Conservation (phyloP, 345 rosid species). For the Trapa incisa region DNA sequence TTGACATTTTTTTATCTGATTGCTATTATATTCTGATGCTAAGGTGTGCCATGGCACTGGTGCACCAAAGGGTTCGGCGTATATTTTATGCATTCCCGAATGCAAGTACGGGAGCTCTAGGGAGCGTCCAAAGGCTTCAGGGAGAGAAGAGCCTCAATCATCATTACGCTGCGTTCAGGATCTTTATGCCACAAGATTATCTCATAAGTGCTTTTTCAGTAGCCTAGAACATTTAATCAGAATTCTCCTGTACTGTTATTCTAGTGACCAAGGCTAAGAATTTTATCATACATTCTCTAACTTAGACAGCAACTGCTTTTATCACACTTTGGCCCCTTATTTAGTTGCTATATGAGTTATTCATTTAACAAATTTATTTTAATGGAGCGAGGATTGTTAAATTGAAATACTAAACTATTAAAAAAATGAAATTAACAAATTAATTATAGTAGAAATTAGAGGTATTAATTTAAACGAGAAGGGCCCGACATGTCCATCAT, state of each 20-base stretch:
- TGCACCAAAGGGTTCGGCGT: constrained; percentile 71
- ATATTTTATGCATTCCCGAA: constrained; percentile 69
- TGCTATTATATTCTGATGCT: constrained; percentile 2
- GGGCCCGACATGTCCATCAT: too few species aligned
- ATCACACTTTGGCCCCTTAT: too few species aligned
- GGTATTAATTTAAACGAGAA: too few species aligned
- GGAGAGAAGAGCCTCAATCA: constrained; percentile 90
- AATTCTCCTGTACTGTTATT: background rate
- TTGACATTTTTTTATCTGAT: constrained; percentile 1
- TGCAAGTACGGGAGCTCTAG: constrained; percentile 50
- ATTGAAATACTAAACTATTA: too few species aligned
- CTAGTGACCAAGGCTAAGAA: too few species aligned
- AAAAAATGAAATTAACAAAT: too few species aligned
- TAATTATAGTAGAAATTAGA: too few species aligned
- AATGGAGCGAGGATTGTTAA: too few species aligned
- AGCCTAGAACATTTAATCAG: background rate
- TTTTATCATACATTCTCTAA: too few species aligned
- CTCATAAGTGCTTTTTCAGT: background rate
- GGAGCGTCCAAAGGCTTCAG: constrained; percentile 65
- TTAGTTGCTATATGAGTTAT: too few species aligned
- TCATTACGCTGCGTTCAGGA: constrained; percentile 87
- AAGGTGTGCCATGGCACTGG: constrained; percentile 94
- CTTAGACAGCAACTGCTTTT: too few species aligned
- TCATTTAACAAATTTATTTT: too few species aligned
- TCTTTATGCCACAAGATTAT: constrained; percentile 30